Conservation (phyloP, 768 basidiomycete genomes). For the Paxillus rubicundulus region DNA sequence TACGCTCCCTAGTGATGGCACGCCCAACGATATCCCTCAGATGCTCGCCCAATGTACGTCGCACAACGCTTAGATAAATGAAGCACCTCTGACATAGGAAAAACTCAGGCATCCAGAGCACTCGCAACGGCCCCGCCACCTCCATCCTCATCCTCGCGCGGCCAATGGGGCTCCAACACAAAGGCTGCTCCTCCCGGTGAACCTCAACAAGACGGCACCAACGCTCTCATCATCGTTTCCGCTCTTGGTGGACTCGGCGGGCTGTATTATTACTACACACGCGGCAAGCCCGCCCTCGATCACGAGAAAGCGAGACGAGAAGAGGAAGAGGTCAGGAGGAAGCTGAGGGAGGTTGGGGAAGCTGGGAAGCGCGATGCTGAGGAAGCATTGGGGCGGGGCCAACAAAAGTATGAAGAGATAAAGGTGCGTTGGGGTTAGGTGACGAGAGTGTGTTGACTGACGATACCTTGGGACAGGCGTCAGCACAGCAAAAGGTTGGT, state of each 20-base stretch:
- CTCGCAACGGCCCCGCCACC: constrained; percentile 15
- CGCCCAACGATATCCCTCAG: not conserved
- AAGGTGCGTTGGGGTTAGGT: constrained; percentile 28
- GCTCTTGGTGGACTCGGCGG: constrained; percentile 35
- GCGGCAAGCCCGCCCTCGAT: constrained; percentile 17
- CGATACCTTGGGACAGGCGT: constrained; percentile 8
- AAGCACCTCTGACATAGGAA: not conserved
- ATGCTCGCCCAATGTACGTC: constrained; percentile 2
- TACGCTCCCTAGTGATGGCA: not conserved
- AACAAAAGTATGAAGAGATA: constrained; percentile 31
- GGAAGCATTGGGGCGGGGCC: constrained; percentile 26
- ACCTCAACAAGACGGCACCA: constrained; percentile 17
- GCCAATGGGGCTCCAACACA: constrained; percentile 1
- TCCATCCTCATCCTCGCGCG: constrained; percentile 4
- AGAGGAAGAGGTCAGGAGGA: constrained; percentile 34
- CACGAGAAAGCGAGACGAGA: constrained; percentile 26
- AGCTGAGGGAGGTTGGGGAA: constrained; percentile 26
- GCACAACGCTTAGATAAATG: not conserved
- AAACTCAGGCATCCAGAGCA: constrained; percentile 9
- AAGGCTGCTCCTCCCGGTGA: constrained; percentile 4
- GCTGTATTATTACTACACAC: constrained; percentile 38
- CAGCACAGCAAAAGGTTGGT: constrained; percentile 15
- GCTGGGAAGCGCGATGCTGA: constrained; percentile 32
- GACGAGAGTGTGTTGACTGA: not conserved
- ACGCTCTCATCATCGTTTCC: constrained; percentile 29